Evolutionary conservation across 257 asterid species (phyloP), one percentile per base, ranked within the genome.

Genomic region (Phtheirospermum japonicum): DNA sequence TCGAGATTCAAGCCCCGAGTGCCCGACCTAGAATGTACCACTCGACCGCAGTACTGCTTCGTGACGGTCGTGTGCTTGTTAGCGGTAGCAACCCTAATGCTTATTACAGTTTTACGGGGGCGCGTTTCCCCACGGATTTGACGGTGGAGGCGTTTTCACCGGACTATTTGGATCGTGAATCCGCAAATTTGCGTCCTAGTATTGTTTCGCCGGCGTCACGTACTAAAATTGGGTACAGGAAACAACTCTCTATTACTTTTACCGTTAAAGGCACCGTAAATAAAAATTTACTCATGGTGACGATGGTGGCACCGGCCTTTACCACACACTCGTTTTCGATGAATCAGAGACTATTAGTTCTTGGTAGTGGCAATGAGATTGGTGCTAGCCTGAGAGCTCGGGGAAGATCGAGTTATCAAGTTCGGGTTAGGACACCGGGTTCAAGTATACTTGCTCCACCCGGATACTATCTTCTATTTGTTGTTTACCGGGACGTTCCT

Each of bases 21-120:
- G 8, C 65, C 4, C 66, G 8, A 0, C 86, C 86, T 0, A 67
- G 86, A 4, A 56, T 83, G 86, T 83, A 83, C 34, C 89, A 83
- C 48, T 83, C 89, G 2, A 63, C 84, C 0, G 82, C 84, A 0
- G 2, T 80, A 5, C 32, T 83, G 16, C 68, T 77, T 9, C 78
- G 83, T 2, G 86, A 83, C 9, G 86, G 82, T 12, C 76, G 84
- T 2, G 65, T 83, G 5, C 73, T 82, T 0, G 64, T 79, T 4
- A 76, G 82, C 3, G 85, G 85, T 0, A 82, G 80, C 34, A 78
- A 78, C 13, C 87, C 82, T 6, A 78, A 73, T 9, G 34, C 13
- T 0, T 50, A 49, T 37, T 76, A 82, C 30, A 69, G 71, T 16
- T 78, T 78, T 6, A 65, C 75, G 0, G 71, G 66, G 4, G 74